Evolutionary conservation across 2,329 filamentous ascomycete species (phyloP), one percentile per base, ranked within the genome.

Genomic region (Beauveria sp.): DNA sequence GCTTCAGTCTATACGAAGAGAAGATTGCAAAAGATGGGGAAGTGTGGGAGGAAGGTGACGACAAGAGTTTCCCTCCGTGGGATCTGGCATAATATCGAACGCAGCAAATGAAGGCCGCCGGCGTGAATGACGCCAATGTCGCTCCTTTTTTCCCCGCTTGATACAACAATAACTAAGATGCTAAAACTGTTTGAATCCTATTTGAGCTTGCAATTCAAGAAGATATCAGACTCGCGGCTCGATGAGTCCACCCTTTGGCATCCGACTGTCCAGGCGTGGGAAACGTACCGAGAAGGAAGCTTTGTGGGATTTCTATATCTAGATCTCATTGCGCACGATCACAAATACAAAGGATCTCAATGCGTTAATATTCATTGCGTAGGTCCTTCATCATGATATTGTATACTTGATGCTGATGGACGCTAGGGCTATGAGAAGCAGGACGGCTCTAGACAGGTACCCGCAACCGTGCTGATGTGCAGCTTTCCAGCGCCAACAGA

Each of bases 251-350:
- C 34, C 18, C 34, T 43, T 43, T 56, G 53, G 40, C 34, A 56
- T n/a, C 24, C 18, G 24, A 26, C 34, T 28, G 53, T 56, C 20
- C 34, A 43, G n/a, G 53, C 42, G 40, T 56, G 53, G 53, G 40
- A 45, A 24, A 56, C 53, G 18, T 45, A 45, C 53, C 5, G 24
- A 24, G 53, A 45, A 7, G 7, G 9, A 18, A 42, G 16, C n/a
- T 45, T 56, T 20, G 40, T 56, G n/a, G 53, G 53, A 56, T 56
- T 22, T 43, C 14, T 56, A 26, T 56, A 56, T 45, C 24, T 56
- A 18, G 53, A 56, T 43, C n/a, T 56, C n/a, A n/a, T 56, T 18
- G n/a, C n/a, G 20, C 34, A 40, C 18, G 34, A 24, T 20, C 34
- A 45, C 20, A 56, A 56, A 38, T 56, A 43, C 53, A 43, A 45